A percentile compares a stretch with the other conserved stretches of the same genome.
These are phyloP conservation scores for Tulasnella sp. DNA, from an alignment of 768 basidiomycete genomes.

Conservation along the genomic window DNA sequence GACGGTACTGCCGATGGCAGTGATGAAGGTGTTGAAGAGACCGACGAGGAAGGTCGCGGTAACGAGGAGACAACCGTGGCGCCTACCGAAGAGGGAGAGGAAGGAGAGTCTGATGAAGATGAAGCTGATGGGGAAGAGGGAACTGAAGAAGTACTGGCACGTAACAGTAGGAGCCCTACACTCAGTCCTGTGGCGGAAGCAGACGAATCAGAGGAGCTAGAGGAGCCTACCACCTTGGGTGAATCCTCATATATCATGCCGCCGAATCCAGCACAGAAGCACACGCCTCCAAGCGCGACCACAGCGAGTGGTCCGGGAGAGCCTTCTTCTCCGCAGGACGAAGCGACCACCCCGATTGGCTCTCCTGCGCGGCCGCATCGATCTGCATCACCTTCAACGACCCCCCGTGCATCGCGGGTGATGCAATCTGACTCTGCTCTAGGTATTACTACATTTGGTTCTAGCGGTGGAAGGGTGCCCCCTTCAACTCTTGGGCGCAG, in stretches of 20 bases:
- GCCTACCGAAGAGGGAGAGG: conserved; percentile 9
- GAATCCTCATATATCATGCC: conserved; percentile 6
- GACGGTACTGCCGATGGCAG: conserved; percentile 18
- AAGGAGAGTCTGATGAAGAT: conserved; percentile 27
- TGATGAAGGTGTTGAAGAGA: conserved; percentile 15
- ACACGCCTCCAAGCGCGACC: no score
- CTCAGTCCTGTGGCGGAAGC: no score
- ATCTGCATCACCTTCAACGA: neutral
- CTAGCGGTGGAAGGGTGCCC: neutral
- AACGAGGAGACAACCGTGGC: neutral
- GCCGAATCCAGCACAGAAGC: no score
- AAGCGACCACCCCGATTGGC: conserved; percentile 24
- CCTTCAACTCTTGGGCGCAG: neutral
- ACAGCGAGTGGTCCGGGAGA: no score
- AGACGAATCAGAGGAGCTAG: no score
- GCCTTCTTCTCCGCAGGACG: conserved; percentile 39
- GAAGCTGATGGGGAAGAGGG: neutral
- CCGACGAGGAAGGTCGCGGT: conserved; percentile 22
- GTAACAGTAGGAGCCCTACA: no score
- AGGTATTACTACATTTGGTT: conserved; percentile 20
- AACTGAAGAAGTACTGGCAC: neutral
- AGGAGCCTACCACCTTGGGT: neutral
- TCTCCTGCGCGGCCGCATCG: conserved; percentile 23
- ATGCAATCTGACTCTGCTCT: conserved; percentile 31
- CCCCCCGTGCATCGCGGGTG: neutral